Evolutionary conservation across 495 filamentous ascomycete genomes (phyloP).

Genomic region (Aspergillus baeticus): DNA sequence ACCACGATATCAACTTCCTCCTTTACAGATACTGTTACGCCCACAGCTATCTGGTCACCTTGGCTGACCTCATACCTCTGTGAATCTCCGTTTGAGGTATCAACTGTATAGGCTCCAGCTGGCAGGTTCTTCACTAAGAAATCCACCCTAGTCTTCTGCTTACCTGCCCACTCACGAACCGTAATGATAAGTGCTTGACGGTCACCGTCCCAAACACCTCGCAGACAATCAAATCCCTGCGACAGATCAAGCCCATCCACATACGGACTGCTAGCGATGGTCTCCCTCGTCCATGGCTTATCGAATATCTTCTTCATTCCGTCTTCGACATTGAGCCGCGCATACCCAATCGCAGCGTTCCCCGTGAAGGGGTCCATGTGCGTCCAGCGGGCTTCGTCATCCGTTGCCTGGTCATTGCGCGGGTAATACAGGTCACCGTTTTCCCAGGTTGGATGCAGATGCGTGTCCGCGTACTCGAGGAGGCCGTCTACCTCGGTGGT

Average conservation of each 20-base stretch:
- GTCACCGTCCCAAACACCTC: slow-evolving; percentile 32
- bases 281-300: slow-evolving; percentile 28
- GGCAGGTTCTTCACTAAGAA: neutral
- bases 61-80: too few species aligned
- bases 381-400: slow-evolving; percentile 26
- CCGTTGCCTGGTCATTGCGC: slow-evolving; percentile 16
- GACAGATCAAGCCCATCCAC: slow-evolving; percentile 27
- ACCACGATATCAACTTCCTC: too few species aligned
- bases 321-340: slow-evolving; percentile 30
- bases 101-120: neutral
- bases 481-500: slow-evolving; percentile 22
- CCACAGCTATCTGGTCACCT: too few species aligned
- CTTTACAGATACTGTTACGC: too few species aligned
- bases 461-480: slow-evolving; percentile 25
- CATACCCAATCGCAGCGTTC: slow-evolving; percentile 30
- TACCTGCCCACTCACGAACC: slow-evolving; percentile 24
- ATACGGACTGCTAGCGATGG: slow-evolving; percentile 17
- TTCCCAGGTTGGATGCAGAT: slow-evolving; percentile 27
- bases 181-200: slow-evolving; percentile 26
- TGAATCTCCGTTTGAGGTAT: too few species aligned
- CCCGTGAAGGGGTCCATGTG: slow-evolving; percentile 33
- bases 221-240: slow-evolving; percentile 32
- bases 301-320: slow-evolving; percentile 38
- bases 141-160: neutral
- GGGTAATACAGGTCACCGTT: slow-evolving; percentile 33